Conservation (phyloP, 768 basidiomycete genomes). For the Vishniacozyma victoriae region DNA sequence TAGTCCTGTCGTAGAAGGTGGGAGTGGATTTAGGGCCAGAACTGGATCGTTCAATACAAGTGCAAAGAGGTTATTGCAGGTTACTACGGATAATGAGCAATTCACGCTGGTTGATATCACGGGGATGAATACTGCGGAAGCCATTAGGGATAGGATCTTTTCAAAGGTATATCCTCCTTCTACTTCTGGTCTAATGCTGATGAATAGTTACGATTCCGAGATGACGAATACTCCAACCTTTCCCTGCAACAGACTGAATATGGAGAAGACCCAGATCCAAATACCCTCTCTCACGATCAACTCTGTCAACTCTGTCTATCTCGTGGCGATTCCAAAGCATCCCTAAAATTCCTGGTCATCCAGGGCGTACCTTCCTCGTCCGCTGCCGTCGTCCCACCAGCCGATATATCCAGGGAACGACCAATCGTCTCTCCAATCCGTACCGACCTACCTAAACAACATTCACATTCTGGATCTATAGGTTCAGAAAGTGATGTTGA, state of each 20-base stretch:
- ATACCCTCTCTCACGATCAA: constrained; percentile 64
- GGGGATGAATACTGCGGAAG: constrained; percentile 36
- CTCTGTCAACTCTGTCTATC: constrained; percentile 67
- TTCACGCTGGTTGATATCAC: constrained; percentile 45
- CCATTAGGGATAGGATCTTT: constrained; percentile 42
- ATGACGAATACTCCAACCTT: constrained; percentile 72
- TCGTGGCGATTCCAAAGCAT: constrained; percentile 68
- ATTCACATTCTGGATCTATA: constrained; percentile 36
- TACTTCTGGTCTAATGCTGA: not conserved
- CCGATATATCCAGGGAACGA: constrained; percentile 8
- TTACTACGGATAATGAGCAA: constrained; percentile 44
- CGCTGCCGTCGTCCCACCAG: constrained; percentile 61
- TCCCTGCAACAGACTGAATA: constrained; percentile 85
- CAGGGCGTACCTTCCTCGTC: constrained; percentile 54
- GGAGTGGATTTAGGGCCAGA: constrained; percentile 20
- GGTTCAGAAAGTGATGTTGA: constrained; percentile 37
- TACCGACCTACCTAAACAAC: constrained; percentile 9
- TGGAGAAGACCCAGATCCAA: constrained; percentile 67
- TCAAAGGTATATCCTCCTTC: constrained; percentile 30
- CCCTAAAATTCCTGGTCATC: constrained; percentile 77
- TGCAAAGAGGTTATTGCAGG: constrained; percentile 22
- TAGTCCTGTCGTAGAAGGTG: constrained; percentile 11
- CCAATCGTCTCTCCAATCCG: constrained; percentile 20
- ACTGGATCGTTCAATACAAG: constrained; percentile 19
- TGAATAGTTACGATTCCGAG: constrained; percentile 53